Base-by-base conservation (phyloP, 371 early-diverging fungal species). In the Mortierella sp. region DNA sequence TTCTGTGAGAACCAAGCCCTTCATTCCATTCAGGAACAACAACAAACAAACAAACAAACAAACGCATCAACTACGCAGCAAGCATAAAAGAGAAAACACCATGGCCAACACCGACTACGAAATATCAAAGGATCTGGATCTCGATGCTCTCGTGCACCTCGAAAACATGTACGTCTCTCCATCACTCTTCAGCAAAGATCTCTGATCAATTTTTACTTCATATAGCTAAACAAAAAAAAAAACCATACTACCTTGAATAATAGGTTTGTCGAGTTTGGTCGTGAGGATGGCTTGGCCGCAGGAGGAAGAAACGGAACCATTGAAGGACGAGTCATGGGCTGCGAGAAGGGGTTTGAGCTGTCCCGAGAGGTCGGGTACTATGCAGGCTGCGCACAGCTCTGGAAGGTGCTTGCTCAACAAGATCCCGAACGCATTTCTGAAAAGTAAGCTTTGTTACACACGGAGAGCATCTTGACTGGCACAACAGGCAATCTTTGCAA, bases 291-390 rank as follows among this genome's bases (percentile, higher is more conserved):
- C 1, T 73, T 92, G 50, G 90, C 90, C 58, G 95, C 91, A 57
- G 96, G 95, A 38, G 90, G 90, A 72, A 73, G 78, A 31, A 89
- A 90, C 8, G 96, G 95, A 31, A 90, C 85, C n/a, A 82, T 92
- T 42, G 96, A 96, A 80, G 96, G 96, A 9, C 92, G 93, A 45
- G 90, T 93, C 73, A 90, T 95, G 88, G 96, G 96, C 9, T 92
- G 92, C 50, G 94, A 94, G 84, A 92, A 94, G 55, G 95, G 94
- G 3, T 94, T 92, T 83, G 94, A 92, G 55, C 86, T 96, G 4
- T 93, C 94, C 34, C 90, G 90, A 48, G 96, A 96, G 80, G 88
- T 95, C 74, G 95, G 95, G 28, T 95, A 93, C 77, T 96, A 95
- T 84, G 83, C 89, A 7, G 96, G 96, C 14, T 93, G 94, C 79